These are phyloP conservation scores for Geranomyces variabilis DNA, from an alignment of 192 early-diverging fungal genomes.

Conservation along the genomic window DNA sequence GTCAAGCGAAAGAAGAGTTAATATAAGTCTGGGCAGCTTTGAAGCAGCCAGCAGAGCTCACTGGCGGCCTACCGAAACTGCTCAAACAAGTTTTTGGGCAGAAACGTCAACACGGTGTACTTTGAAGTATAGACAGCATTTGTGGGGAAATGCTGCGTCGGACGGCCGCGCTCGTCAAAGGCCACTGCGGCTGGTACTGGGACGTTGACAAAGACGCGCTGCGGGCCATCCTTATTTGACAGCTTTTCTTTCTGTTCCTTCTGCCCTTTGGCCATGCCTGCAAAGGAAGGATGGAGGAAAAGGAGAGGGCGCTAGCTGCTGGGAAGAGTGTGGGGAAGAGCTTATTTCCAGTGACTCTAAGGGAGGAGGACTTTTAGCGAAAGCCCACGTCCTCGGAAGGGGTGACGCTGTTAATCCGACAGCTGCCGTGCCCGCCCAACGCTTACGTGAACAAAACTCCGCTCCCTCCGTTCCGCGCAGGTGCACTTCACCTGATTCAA, in stretches of 20 bases:
- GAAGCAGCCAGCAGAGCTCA: neutral
- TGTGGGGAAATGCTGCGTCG: constrained; percentile 55
- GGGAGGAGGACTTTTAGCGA: too few species aligned
- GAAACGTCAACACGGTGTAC: constrained; percentile 82
- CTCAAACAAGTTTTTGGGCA: constrained; percentile 90
- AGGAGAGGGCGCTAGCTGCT: neutral
- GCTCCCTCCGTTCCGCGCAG: too few species aligned
- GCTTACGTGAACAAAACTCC: too few species aligned
- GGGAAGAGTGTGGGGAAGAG: too few species aligned
- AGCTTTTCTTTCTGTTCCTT: neutral
- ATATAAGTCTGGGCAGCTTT: neutral
- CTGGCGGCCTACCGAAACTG: constrained; percentile 79
- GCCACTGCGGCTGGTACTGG: constrained; percentile 8
- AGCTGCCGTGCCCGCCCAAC: too few species aligned
- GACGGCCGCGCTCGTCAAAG: constrained; percentile 15
- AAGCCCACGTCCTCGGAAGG: too few species aligned
- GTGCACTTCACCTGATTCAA: too few species aligned
- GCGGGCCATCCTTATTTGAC: neutral
- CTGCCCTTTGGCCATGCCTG: too few species aligned
- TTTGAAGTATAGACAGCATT: constrained; percentile 92
- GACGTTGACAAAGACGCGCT: constrained; percentile 27
- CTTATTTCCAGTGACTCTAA: too few species aligned
- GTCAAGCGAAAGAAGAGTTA: constrained; percentile 10
- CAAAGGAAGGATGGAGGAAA: neutral
- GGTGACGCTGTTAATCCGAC: too few species aligned